Conservation (phyloP, 148 eudicot species). For the Persicaria maculosa region DNA sequence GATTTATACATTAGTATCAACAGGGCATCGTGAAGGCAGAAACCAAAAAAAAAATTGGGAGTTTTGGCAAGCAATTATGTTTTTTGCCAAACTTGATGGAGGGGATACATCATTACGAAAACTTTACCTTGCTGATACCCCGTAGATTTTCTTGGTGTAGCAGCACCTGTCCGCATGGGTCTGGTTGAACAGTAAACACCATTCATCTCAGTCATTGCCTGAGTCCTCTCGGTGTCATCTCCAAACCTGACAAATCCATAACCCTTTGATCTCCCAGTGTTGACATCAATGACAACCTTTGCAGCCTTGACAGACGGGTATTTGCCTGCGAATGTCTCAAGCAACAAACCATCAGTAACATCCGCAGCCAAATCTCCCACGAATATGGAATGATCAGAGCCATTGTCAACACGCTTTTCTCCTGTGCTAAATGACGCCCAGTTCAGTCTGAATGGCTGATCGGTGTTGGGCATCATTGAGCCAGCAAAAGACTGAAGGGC, state of each 20-base stretch:
- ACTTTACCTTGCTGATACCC: conserved; percentile 69
- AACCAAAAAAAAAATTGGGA: not conserved
- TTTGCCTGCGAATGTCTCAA: conserved; percentile 70
- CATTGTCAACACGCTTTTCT: conserved; percentile 67
- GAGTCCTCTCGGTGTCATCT: conserved; percentile 77
- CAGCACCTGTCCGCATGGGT: conserved; percentile 96
- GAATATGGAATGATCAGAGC: conserved; percentile 87
- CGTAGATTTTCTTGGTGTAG: conserved; percentile 82
- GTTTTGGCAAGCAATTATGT: not conserved
- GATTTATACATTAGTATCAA: not conserved
- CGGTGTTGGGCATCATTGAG: conserved; percentile 66
- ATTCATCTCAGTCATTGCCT: conserved; percentile 95
- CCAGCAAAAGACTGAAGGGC: conserved; percentile 51
- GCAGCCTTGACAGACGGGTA: conserved; percentile 93
- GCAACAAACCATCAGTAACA: conserved; percentile 74
- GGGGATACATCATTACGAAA: not conserved
- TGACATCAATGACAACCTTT: conserved; percentile 89
- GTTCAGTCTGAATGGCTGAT: conserved; percentile 81
- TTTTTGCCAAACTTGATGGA: not conserved
- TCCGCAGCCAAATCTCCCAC: conserved; percentile 97
- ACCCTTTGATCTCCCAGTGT: conserved; percentile 88
- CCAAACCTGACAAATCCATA: conserved; percentile 99
- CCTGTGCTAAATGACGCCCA: conserved; percentile 96
- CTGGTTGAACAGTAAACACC: conserved; percentile 82
- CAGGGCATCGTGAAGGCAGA: not conserved